Evolutionary conservation across 495 filamentous ascomycete genomes (phyloP), one percentile per base, ranked within the genome.

Genomic region (Daldinia concentrica): DNA sequence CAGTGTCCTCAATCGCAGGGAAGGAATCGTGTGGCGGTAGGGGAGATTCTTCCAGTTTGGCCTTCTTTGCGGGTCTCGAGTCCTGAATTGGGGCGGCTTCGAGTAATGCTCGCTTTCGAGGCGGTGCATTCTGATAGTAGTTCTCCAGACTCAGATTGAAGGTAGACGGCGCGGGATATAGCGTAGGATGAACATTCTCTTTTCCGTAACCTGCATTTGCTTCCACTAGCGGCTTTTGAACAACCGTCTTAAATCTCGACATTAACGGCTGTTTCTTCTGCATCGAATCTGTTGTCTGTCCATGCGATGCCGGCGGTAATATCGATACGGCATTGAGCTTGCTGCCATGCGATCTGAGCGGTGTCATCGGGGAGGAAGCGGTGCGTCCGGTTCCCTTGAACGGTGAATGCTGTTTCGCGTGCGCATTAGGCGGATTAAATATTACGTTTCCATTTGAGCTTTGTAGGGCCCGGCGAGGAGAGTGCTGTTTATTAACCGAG

Each of bases 1-100:
- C 95, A 76, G 98, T 93, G 76, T 99, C 95, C 62, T 90, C 84
- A 12, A 98, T 86, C 3, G 83, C 77, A 0, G 95, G 92, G 83
- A 97, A 93, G 17, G 92, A 88, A 66, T 90, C 85, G 30, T 89
- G 91, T 17, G 90, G 84, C 3, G 93, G 92, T 9, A 96, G 75
- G 17, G 83, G 77, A n/a, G 81, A 71, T 15, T 81, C 76, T 80
- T 84, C 89, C 77, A 71, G 72, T 70, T 73, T 87, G 76, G 68
- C 78, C 77, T 88, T 93, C 82, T 94, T 95, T n/a, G 77, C 78
- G 5, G 84, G 80, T 52, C 86, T 79, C 24, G 89, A 83, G 67
- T 95, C 92, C 64, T 90, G 90, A 50, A 93, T 88, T 3, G 91
- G 89, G 7, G 91, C 90, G 5, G 92, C 87, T 64, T 96, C 92